phyloP scores from a whole-genome alignment of 768 basidiomycete species.

The Boletus sp. region DNA sequence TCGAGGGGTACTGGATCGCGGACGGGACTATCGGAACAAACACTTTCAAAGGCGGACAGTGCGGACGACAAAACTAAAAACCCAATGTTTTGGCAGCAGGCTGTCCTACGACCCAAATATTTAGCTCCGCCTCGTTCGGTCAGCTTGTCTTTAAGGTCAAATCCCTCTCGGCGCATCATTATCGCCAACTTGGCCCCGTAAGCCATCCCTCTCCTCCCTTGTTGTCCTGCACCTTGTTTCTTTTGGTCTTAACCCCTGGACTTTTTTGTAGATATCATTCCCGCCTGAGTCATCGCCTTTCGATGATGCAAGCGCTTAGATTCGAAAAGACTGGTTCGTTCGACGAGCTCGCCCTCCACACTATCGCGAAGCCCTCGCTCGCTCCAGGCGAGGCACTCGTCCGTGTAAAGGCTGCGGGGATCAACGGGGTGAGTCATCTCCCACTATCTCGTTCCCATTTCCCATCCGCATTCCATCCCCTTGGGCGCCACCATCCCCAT shows the following conservation, averaged over 20 bases:
- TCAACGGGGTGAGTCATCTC: conserved; percentile 30
- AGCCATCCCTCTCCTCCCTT: not conserved
- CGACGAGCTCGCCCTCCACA: conserved; percentile 23
- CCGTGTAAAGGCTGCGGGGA: conserved; percentile 32
- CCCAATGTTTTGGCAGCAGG: conserved; percentile 14
- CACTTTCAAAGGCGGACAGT: conserved; percentile 8
- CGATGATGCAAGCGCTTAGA: conserved; percentile 32
- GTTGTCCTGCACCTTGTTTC: not conserved
- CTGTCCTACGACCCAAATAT: not conserved
- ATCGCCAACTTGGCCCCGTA: conserved; percentile 4
- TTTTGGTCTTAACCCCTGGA: not conserved
- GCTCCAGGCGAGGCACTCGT: conserved; percentile 34
- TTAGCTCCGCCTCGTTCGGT: not conserved
- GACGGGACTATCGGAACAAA: not conserved
- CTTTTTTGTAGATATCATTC: not conserved
- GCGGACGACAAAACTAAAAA: conserved; percentile 3
- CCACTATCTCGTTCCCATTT: not conserved
- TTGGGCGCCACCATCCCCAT: not conserved
- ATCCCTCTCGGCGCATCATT: not conserved
- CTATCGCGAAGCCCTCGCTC: conserved; percentile 27
- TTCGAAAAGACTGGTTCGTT: conserved; percentile 34
- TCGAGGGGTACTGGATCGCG: not conserved
- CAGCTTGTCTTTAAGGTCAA: not conserved
- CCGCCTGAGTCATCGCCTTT: not conserved
- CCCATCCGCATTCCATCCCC: not conserved